Evolutionary conservation across 176 grass and related monocot genomes (phyloP).

Genomic region (Elymus sibiricus): DNA sequence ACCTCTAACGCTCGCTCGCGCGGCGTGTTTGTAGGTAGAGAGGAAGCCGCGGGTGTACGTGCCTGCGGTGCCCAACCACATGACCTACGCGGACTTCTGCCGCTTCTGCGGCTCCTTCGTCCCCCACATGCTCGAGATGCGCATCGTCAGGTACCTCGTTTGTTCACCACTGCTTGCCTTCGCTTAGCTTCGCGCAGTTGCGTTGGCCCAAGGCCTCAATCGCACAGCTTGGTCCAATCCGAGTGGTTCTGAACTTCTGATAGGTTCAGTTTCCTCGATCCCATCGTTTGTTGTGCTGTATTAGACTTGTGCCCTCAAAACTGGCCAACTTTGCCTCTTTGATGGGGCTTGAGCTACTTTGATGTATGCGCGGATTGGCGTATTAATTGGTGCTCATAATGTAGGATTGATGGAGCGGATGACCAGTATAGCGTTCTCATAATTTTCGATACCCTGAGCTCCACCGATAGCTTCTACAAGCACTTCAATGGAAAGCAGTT

Average conservation of each 20-base stretch:
- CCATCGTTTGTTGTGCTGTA: not conserved
- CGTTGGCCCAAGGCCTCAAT: not conserved
- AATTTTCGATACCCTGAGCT: slow-evolving; percentile 72
- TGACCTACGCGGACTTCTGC: slow-evolving; percentile 95
- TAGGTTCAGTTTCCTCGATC: not conserved
- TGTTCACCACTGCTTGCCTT: slow-evolving; percentile 2
- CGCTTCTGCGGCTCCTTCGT: slow-evolving; percentile 70
- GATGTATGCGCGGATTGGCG: not conserved
- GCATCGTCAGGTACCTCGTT: slow-evolving; percentile 70
- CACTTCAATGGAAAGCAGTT: slow-evolving; percentile 76
- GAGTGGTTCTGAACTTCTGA: not conserved
- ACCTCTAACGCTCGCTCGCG: not conserved
- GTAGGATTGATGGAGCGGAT: slow-evolving; percentile 71
- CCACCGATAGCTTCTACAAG: slow-evolving; percentile 71
- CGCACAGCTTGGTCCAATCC: not conserved
- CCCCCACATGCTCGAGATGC: slow-evolving; percentile 84
- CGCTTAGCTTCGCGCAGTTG: not conserved
- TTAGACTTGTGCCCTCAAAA: not conserved
- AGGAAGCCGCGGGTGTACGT: slow-evolving; percentile 87
- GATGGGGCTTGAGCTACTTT: not conserved
- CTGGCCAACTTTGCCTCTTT: not conserved
- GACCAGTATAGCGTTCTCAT: slow-evolving; percentile 90
- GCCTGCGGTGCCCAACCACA: slow-evolving; percentile 82
- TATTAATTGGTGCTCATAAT: slow-evolving; percentile 7
- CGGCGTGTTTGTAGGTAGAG: slow-evolving; percentile 38